Evolutionary conservation across 2,329 filamentous ascomycete genomes (phyloP).

Genomic region (Blastomyces emzantsi): DNA sequence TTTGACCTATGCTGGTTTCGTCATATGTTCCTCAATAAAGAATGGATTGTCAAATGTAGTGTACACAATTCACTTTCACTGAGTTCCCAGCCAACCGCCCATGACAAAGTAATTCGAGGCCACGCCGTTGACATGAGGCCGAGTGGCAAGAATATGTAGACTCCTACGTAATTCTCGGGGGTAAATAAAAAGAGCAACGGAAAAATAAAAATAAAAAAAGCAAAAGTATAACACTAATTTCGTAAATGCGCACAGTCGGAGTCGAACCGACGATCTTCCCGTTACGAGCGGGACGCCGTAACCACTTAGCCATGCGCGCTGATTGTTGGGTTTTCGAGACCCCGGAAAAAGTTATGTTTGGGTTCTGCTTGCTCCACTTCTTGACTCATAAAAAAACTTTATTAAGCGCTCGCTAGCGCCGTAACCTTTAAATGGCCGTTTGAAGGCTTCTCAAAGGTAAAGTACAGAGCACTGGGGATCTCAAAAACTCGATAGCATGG

Average conservation of each 20-base stretch:
- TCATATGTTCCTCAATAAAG: background rate
- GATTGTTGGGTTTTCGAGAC: background rate
- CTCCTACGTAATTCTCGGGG: background rate
- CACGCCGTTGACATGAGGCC: background rate
- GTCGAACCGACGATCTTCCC: slow-evolving; percentile 7
- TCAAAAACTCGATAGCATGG: too few species aligned
- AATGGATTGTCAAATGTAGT: background rate
- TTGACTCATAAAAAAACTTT: too few species aligned
- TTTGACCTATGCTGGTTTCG: background rate
- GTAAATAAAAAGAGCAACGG: background rate
- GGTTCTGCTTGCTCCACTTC: background rate
- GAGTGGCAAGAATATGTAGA: background rate
- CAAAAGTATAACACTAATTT: too few species aligned
- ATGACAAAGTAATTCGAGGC: background rate
- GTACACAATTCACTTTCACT: background rate
- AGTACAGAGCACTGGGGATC: too few species aligned
- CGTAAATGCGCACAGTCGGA: background rate
- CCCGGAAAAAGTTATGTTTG: background rate
- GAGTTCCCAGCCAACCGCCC: too few species aligned
- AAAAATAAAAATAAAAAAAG: background rate
- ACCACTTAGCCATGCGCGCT: slow-evolving; percentile 7
- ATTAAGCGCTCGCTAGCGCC: background rate
- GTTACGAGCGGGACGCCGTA: slow-evolving; percentile 7
- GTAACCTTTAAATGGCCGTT: background rate
- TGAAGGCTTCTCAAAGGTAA: background rate